Conservation (phyloP, 305 asterid genomes). For the Fraxinus albicans region DNA sequence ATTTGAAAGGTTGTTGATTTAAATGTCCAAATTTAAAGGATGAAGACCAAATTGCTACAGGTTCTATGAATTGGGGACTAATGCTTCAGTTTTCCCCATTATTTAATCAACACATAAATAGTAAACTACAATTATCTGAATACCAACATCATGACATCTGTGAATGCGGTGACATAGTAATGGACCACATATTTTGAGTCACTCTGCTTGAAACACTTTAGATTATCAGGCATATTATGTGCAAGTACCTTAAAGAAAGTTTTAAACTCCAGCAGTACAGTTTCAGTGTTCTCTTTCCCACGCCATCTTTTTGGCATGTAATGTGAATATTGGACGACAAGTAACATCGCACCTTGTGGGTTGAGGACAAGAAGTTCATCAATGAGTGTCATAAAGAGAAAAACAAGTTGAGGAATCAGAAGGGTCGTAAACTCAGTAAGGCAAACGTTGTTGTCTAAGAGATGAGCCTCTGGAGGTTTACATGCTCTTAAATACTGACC, state of each 20-base stretch:
- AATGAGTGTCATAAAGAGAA: background rate
- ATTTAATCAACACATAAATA: background rate
- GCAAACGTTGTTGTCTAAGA: too few relatives aligned
- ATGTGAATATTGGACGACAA: conserved; percentile 82
- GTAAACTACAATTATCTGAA: background rate
- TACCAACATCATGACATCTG: background rate
- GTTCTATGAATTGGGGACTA: background rate
- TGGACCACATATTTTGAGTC: background rate
- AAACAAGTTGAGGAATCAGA: too few relatives aligned
- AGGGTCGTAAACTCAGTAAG: too few relatives aligned
- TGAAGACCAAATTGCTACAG: background rate
- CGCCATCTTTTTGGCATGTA: conserved; percentile 99
- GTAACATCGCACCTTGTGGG: conserved; percentile 81
- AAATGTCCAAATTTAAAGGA: background rate
- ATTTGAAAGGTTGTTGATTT: background rate
- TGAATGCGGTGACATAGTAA: background rate
- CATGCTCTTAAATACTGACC: too few relatives aligned
- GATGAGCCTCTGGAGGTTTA: too few relatives aligned
- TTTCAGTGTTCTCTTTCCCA: conserved; percentile 76
- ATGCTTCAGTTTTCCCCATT: background rate
- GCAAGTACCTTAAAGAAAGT: conserved; percentile 83
- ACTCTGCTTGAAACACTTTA: background rate
- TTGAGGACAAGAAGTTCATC: conserved; percentile 87
- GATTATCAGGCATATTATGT: background rate
- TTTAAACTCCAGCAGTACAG: conserved; percentile 75